phyloP scores from a whole-genome alignment of 306 rosid genomes.

The Begonia fuchsioides region DNA sequence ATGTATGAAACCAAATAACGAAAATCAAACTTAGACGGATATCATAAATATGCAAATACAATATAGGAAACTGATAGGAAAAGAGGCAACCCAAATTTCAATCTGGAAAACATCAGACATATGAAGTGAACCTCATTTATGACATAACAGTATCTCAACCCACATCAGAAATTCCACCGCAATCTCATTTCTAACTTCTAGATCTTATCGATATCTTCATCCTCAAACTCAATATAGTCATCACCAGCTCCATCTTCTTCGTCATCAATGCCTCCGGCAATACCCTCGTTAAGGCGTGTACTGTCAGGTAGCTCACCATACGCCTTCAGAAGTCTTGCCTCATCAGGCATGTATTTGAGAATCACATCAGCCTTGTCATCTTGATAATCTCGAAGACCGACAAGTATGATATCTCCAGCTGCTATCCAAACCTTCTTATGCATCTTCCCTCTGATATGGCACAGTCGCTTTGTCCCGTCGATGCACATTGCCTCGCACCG shows the following conservation, averaged over 20 bases:
- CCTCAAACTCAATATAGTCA: conserved; percentile 29
- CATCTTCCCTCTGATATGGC: conserved; percentile 36
- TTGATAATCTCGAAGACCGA: conserved; percentile 34
- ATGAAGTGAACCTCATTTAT: background rate
- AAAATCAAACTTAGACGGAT: too few relatives aligned
- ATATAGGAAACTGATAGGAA: too few relatives aligned
- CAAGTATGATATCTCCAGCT: conserved; percentile 33
- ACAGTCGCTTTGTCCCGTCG: conserved; percentile 25
- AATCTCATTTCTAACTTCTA: conserved; percentile 6
- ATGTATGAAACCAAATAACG: too few relatives aligned
- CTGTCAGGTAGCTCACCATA: conserved; percentile 36
- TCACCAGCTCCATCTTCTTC: conserved; percentile 27
- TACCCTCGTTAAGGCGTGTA: conserved; percentile 31
- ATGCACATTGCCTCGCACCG: conserved; percentile 32
- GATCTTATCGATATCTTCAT: conserved; percentile 31
- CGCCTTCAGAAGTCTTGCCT: conserved; percentile 37
- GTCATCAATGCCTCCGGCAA: conserved; percentile 20
- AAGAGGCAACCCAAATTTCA: too few relatives aligned
- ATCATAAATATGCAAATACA: too few relatives aligned
- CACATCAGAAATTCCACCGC: background rate
- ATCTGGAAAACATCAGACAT: too few relatives aligned
- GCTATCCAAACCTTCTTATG: conserved; percentile 46
- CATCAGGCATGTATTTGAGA: conserved; percentile 40
- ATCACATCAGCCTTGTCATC: conserved; percentile 40
- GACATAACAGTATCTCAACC: background rate